phyloP scores from a whole-genome alignment of 371 early-diverging fungal species.

The Phascolomyces articulosus region DNA sequence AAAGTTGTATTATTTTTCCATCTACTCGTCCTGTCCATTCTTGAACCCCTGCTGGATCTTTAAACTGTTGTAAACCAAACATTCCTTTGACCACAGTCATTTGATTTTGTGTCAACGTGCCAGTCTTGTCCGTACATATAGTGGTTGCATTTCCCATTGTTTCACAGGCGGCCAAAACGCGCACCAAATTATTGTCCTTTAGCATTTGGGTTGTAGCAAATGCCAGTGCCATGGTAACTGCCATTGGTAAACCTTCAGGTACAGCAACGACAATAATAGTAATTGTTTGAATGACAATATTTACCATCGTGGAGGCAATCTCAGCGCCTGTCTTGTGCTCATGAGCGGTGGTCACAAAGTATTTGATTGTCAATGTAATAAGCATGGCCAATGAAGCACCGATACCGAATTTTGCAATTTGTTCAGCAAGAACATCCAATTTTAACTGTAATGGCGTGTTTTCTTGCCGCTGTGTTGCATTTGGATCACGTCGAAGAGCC shows the following conservation, averaged over 20 bases:
- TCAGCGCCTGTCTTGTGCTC: slow-evolving; percentile 44
- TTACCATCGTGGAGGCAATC: slow-evolving; percentile 71
- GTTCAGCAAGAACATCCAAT: slow-evolving; percentile 83
- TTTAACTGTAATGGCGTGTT: slow-evolving; percentile 93
- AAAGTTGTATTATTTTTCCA: slow-evolving; percentile 32
- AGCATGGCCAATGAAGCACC: slow-evolving; percentile 81
- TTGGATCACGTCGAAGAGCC: slow-evolving; percentile 74
- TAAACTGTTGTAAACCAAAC: slow-evolving; percentile 49
- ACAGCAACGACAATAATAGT: slow-evolving; percentile 96
- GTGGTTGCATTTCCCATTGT: slow-evolving; percentile 98
- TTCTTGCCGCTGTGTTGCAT: slow-evolving; percentile 59
- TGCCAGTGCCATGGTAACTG: slow-evolving; percentile 94
- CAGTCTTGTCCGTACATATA: slow-evolving; percentile 97
- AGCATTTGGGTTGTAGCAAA: slow-evolving; percentile 94
- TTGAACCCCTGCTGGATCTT: slow-evolving; percentile 20
- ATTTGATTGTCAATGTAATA: slow-evolving; percentile 76
- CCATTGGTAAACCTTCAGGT: slow-evolving; percentile 98
- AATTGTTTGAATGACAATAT: slow-evolving; percentile 81
- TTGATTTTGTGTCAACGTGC: slow-evolving; percentile 93
- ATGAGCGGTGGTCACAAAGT: slow-evolving; percentile 68
- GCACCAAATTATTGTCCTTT: slow-evolving; percentile 93
- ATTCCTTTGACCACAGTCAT: slow-evolving; percentile 91
- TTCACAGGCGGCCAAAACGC: slow-evolving; percentile 94
- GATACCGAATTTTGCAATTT: slow-evolving; percentile 92
- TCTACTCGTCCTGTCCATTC: slow-evolving; percentile 33